Conservation (phyloP, 2,329 filamentous ascomycete genomes). For the Venturia nashicola region DNA sequence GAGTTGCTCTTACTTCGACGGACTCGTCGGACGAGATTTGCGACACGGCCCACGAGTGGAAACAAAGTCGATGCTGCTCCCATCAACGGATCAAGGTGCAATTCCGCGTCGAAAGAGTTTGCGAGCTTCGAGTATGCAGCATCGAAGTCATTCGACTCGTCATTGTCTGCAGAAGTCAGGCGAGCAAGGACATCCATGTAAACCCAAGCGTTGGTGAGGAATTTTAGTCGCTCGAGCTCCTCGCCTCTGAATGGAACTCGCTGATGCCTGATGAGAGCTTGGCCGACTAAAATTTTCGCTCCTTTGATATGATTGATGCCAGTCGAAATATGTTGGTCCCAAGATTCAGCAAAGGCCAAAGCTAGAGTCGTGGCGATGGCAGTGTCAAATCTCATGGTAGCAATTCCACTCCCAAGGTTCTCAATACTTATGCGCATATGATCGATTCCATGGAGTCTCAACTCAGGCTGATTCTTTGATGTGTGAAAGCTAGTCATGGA, state of each 20-base stretch:
- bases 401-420: slow-evolving; percentile 45
- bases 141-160: slow-evolving; percentile 42
- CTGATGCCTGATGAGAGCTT: slow-evolving; percentile 40
- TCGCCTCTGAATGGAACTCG: slow-evolving; percentile 28
- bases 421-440: slow-evolving; percentile 56
- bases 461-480: slow-evolving; percentile 41
- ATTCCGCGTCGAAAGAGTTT: slow-evolving; percentile 16
- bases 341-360: slow-evolving; percentile 57
- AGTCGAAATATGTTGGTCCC: slow-evolving; percentile 57
- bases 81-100: slow-evolving; percentile 57
- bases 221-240: slow-evolving; percentile 45
- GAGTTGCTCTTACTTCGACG: slow-evolving; percentile 43
- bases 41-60: slow-evolving; percentile 54
- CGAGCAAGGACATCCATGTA: slow-evolving; percentile 64
- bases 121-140: slow-evolving; percentile 21
- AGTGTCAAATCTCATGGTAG: slow-evolving; percentile 50
- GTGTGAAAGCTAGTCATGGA: slow-evolving; percentile 60
- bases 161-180: slow-evolving; percentile 49
- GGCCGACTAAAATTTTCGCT: slow-evolving; percentile 50
- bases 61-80: slow-evolving; percentile 57
- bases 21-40: slow-evolving; percentile 52
- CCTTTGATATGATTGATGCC: slow-evolving; percentile 59
- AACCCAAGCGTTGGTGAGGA: slow-evolving; percentile 59
- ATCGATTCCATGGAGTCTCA: slow-evolving; percentile 52
- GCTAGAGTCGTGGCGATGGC: slow-evolving; percentile 59